A percentile compares a stretch with the other conserved stretches of the same genome.
phyloP scores from a whole-genome alignment of 805 yeast species.

The Ogataea degrootiae region DNA sequence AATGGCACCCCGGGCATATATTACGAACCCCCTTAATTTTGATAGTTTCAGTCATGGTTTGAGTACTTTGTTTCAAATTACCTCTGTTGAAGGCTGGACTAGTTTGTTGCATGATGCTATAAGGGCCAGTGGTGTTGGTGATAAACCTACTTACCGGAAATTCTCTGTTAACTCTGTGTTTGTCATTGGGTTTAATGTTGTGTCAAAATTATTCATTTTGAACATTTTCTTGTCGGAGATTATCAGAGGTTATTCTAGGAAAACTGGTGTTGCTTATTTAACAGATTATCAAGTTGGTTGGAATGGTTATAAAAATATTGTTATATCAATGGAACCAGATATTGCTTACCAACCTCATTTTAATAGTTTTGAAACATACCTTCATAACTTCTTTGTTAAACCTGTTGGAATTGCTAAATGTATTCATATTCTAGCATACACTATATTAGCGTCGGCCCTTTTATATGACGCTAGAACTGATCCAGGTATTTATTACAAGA shows the following conservation, averaged over 20 bases:
- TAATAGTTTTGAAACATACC: constrained; percentile 34
- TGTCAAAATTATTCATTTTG: constrained; percentile 73
- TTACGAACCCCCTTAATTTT: constrained; percentile 54
- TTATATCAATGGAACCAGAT: constrained; percentile 50
- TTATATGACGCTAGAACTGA: constrained; percentile 46
- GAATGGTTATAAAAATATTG: constrained; percentile 65
- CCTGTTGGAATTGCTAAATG: constrained; percentile 37
- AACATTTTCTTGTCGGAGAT: constrained; percentile 81
- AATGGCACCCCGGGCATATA: constrained; percentile 60
- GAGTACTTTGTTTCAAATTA: constrained; percentile 64
- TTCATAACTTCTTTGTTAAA: constrained; percentile 50
- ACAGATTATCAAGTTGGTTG: constrained; percentile 77
- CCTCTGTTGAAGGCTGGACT: constrained; percentile 86
- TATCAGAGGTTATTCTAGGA: constrained; percentile 66
- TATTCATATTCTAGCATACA: constrained; percentile 41
- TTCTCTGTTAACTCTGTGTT: constrained; percentile 64
- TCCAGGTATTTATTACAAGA: constrained; percentile 32
- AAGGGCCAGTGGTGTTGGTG: constrained; percentile 63
- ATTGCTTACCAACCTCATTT: constrained; percentile 37
- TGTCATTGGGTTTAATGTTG: constrained; percentile 62
- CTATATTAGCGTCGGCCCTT: constrained; percentile 54
- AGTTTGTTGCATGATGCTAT: constrained; percentile 63
- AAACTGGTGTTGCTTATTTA: constrained; percentile 74
- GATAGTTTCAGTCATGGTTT: constrained; percentile 61
- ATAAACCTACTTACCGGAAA: constrained; percentile 47